These are phyloP conservation scores for Penicillium mononematosum DNA, from an alignment of 495 filamentous ascomycete species.

Conservation along the genomic window DNA sequence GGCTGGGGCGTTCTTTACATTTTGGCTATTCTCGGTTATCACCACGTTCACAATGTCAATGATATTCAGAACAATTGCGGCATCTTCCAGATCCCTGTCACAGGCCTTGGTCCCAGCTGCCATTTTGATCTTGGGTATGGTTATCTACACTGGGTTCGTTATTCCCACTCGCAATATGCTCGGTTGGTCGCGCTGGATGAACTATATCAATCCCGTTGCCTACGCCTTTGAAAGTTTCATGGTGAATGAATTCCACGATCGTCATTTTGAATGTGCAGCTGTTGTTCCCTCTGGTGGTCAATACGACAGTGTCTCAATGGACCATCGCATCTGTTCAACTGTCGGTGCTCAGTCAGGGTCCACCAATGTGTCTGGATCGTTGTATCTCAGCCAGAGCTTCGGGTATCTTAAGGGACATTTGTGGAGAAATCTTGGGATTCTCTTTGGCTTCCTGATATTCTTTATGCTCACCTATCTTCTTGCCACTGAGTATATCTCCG, in stretches of 20 bases:
- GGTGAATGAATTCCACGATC: conserved; percentile 58
- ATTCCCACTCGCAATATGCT: conserved; percentile 44
- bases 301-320: conserved; percentile 37
- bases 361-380: conserved; percentile 45
- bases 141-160: conserved; percentile 45
- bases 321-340: conserved; percentile 42
- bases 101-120: conserved; percentile 46
- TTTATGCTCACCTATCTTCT: conserved; percentile 48
- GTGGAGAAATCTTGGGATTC: conserved; percentile 64
- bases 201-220: conserved; percentile 41
- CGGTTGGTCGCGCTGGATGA: conserved; percentile 46
- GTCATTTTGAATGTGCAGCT: conserved; percentile 42
- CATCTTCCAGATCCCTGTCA: conserved; percentile 34
- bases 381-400: conserved; percentile 52
- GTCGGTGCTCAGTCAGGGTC: conserved; percentile 53
- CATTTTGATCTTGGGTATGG: conserved; percentile 39
- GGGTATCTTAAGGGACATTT: conserved; percentile 52
- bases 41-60: conserved; percentile 52
- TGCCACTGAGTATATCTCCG: conserved; percentile 38
- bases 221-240: conserved; percentile 42
- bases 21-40: conserved; percentile 49
- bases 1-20: conserved; percentile 57
- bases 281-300: conserved; percentile 30
- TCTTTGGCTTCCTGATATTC: conserved; percentile 57
- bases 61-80: conserved; percentile 44